Conservation (phyloP, 1,284 basidiomycete genomes). For the Malassezia arunalokei region DNA sequence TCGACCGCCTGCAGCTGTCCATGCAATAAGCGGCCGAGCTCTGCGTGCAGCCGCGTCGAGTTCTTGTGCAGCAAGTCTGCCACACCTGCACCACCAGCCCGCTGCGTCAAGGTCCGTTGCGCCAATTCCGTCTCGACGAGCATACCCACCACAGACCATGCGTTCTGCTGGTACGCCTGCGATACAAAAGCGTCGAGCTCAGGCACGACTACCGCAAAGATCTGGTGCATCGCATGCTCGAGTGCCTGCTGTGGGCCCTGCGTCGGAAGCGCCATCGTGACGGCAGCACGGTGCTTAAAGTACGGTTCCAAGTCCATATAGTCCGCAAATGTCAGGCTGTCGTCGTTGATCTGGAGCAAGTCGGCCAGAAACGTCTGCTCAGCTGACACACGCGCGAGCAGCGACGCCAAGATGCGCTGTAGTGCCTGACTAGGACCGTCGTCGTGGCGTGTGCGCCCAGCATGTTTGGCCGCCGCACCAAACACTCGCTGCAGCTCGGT, state of each 20-base stretch:
- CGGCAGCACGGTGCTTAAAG: slow-evolving; percentile 74
- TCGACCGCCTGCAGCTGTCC: slow-evolving; percentile 70
- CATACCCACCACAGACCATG: slow-evolving; percentile 73
- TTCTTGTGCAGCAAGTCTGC: slow-evolving; percentile 59
- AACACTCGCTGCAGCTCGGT: slow-evolving; percentile 34
- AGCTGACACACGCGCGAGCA: slow-evolving; percentile 62
- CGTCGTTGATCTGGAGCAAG: slow-evolving; percentile 74
- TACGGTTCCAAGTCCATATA: slow-evolving; percentile 89
- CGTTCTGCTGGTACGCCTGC: neutral
- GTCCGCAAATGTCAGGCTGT: slow-evolving; percentile 76
- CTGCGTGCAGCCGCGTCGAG: slow-evolving; percentile 49
- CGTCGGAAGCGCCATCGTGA: neutral
- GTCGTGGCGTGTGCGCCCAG: slow-evolving; percentile 1
- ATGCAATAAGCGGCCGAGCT: slow-evolving; percentile 33
- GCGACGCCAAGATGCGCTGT: slow-evolving; percentile 60
- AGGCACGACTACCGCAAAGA: slow-evolving; percentile 78
- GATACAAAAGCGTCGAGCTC: slow-evolving; percentile 66
- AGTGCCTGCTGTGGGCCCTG: slow-evolving; percentile 29
- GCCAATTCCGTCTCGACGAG: slow-evolving; percentile 69
- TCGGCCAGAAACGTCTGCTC: slow-evolving; percentile 83
- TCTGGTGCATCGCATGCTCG: slow-evolving; percentile 66
- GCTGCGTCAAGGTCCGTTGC: slow-evolving; percentile 55
- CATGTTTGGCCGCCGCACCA: slow-evolving; percentile 18
- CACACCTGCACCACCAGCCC: neutral
- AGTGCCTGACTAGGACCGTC: slow-evolving; percentile 54